These are phyloP conservation scores for Exophiala bonariae DNA, from an alignment of 2,329 filamentous ascomycete species.

Conservation along the genomic window DNA sequence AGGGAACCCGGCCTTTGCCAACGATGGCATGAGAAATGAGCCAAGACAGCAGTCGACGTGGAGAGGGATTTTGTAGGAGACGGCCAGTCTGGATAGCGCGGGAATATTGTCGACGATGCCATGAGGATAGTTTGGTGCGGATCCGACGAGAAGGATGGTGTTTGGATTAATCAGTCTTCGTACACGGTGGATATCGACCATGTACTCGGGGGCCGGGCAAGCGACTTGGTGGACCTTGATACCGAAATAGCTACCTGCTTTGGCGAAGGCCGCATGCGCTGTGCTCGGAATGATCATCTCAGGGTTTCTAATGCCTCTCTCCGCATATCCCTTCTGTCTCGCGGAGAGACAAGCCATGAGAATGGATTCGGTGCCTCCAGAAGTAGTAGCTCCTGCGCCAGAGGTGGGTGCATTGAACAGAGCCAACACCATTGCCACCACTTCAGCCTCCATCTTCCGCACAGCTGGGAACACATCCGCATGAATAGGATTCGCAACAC, in stretches of 20 bases:
- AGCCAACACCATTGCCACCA: constrained; percentile 88
- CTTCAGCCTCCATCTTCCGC: constrained; percentile 97
- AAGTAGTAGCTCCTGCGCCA: constrained; percentile 84
- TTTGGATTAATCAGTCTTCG: constrained; percentile 89
- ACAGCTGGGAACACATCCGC: constrained; percentile 98
- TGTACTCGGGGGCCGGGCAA: constrained; percentile 81
- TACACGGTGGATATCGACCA: constrained; percentile 76
- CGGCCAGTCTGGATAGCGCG: constrained; percentile 77
- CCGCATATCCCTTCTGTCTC: constrained; percentile 80
- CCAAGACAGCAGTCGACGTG: constrained; percentile 98
- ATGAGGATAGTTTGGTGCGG: constrained; percentile 95
- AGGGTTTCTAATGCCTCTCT: constrained; percentile 85
- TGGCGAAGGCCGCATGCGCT: constrained; percentile 93
- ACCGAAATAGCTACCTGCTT: constrained; percentile 92
- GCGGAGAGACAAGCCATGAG: constrained; percentile 92
- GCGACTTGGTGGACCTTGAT: constrained; percentile 90
- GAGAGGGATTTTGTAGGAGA: constrained; percentile 76
- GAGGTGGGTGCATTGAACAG: constrained; percentile 88
- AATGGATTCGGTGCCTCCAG: constrained; percentile 93
- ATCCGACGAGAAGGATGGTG: constrained; percentile 89
- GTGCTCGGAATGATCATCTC: constrained; percentile 98
- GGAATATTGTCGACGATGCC: constrained; percentile 96
- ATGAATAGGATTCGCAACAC: constrained; percentile 93
- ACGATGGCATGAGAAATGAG: constrained; percentile 89
- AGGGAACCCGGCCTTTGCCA: constrained; percentile 84